Percentiles rank a stretch among this genome's conserved stretches.
Conservation (phyloP, 2,329 filamentous ascomycete genomes). For the Dactylellina leptospora region DNA sequence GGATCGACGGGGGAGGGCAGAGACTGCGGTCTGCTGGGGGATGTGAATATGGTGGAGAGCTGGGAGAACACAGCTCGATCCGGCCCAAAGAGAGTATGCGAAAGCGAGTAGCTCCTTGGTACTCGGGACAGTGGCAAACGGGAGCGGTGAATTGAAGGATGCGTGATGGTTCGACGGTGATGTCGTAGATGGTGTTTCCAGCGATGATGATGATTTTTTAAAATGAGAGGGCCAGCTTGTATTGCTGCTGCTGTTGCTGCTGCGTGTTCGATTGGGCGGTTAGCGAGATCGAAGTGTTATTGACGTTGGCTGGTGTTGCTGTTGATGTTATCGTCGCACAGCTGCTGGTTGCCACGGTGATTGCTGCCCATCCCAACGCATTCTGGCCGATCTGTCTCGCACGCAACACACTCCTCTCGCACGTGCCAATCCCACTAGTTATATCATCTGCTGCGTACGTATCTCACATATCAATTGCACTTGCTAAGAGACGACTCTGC, state of each 20-base stretch:
- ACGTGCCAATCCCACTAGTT: no score
- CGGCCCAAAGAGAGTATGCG: conserved; percentile 20
- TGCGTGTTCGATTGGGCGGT: conserved; percentile 36
- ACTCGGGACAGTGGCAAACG: background rate
- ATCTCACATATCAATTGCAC: no score
- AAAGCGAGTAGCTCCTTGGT: conserved; percentile 12
- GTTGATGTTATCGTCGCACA: conserved; percentile 26
- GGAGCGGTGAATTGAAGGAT: background rate
- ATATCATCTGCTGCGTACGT: no score
- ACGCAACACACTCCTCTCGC: conserved; percentile 17
- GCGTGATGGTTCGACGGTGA: background rate
- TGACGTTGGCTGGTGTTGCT: conserved; percentile 20
- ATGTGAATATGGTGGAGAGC: conserved; percentile 31
- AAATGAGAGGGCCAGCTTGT: conserved; percentile 21
- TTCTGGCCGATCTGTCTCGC: no score
- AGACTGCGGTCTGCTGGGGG: background rate
- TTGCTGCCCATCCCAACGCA: conserved; percentile 1
- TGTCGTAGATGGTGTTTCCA: background rate
- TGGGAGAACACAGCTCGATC: conserved; percentile 25
- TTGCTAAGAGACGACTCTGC: no score
- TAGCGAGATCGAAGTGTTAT: conserved; percentile 10
- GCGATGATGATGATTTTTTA: conserved; percentile 15
- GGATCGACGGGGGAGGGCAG: background rate
- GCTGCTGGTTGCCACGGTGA: conserved; percentile 37
- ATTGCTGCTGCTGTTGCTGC: no score